Percentiles rank a stretch among this genome's conserved stretches.
phyloP scores from a whole-genome alignment of 495 filamentous ascomycete species.

The Pseudoneurospora amorphoporcata region DNA sequence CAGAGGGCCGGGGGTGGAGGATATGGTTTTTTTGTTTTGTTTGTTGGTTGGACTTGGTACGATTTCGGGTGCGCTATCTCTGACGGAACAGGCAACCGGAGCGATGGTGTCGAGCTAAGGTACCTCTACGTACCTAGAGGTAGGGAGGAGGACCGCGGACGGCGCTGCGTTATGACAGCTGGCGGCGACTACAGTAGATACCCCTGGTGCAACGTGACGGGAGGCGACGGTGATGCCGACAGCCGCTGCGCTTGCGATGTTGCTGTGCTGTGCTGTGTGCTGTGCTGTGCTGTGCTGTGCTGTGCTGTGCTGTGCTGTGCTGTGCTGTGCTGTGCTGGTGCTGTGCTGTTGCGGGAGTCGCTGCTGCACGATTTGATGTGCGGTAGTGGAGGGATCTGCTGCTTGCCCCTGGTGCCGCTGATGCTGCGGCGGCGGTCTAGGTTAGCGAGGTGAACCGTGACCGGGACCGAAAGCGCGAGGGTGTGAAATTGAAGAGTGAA shows the following conservation, averaged over 20 bases:
- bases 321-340: no score
- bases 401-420: background rate
- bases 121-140: no score
- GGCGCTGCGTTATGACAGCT: background rate
- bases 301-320: background rate
- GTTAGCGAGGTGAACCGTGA: background rate
- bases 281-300: background rate
- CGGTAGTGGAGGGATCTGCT: background rate
- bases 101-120: background rate
- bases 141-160: background rate
- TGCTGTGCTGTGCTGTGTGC: background rate
- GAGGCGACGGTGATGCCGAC: background rate
- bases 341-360: background rate
- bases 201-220: background rate
- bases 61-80: constrained; percentile 1
- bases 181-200: background rate
- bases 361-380: background rate
- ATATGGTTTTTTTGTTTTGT: background rate
- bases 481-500: background rate
- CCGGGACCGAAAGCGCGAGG: background rate
- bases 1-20: background rate
- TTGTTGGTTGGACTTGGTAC: background rate
- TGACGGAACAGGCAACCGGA: background rate
- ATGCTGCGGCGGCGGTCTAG: background rate
- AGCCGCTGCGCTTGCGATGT: background rate